A percentile compares a stretch with the other conserved stretches of the same genome.
These are phyloP conservation scores for Sclerotinia nivalis DNA, from an alignment of 2,329 filamentous ascomycete genomes.

Conservation along the genomic window DNA sequence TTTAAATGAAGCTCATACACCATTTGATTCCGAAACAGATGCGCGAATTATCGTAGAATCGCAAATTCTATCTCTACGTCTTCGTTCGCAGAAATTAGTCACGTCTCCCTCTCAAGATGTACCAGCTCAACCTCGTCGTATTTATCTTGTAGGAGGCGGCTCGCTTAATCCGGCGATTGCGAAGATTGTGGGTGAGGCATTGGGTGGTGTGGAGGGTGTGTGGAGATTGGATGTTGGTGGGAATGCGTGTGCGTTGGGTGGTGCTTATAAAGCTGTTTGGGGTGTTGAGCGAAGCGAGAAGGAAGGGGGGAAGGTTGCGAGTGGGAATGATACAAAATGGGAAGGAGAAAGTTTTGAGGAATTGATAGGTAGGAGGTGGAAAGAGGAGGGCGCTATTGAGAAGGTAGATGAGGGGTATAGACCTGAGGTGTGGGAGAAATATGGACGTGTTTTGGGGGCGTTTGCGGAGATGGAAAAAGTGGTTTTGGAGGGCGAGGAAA, in stretches of 20 bases:
- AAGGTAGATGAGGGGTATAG: constrained; percentile 82
- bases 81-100: constrained; percentile 79
- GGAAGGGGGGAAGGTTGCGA: not conserved
- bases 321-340: constrained; percentile 10
- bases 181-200: constrained; percentile 78
- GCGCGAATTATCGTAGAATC: constrained; percentile 87
- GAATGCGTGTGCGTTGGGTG: constrained; percentile 90
- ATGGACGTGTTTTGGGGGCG: constrained; percentile 73
- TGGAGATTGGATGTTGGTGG: constrained; percentile 93
- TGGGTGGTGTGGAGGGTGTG: constrained; percentile 86
- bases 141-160: constrained; percentile 94
- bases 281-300: constrained; percentile 64
- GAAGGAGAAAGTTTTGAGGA: constrained; percentile 81
- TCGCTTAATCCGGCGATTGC: constrained; percentile 89
- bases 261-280: constrained; percentile 96
- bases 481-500: constrained; percentile 54
- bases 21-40: constrained; percentile 67
- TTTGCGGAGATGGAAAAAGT: constrained; percentile 74
- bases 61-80: constrained; percentile 87
- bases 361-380: constrained; percentile 80
- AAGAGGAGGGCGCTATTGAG: constrained; percentile 78
- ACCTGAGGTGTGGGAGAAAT: constrained; percentile 70
- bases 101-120: constrained; percentile 54
- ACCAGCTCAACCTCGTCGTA: constrained; percentile 80
- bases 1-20: constrained; percentile 44